Percentiles rank a stretch among this genome's conserved stretches.
phyloP scores from a whole-genome alignment of 352 stramenopile species.

The Globisporangium radiosum region DNA sequence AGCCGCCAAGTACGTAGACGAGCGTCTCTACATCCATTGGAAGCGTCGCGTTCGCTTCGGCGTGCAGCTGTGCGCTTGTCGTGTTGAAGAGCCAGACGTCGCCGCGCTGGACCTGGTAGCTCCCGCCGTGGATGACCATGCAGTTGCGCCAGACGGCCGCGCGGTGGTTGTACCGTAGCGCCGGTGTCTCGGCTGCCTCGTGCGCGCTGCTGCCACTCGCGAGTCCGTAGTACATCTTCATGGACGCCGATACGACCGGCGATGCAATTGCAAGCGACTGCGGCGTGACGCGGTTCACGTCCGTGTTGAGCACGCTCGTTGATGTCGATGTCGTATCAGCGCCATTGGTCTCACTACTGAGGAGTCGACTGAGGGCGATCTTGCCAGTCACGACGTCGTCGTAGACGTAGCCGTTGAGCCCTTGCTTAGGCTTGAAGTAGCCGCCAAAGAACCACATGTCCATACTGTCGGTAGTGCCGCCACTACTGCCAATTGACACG shows the following conservation, averaged over 20 bases:
- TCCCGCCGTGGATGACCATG: conserved; percentile 67
- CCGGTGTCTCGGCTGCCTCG: conserved; percentile 15
- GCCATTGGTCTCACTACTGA: background rate
- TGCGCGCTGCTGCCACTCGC: background rate
- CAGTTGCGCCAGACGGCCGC: conserved; percentile 39
- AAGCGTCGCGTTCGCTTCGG: conserved; percentile 18
- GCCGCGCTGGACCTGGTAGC: conserved; percentile 57
- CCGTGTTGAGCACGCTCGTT: background rate
- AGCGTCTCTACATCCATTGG: conserved; percentile 58
- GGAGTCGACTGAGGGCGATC: conserved; percentile 19
- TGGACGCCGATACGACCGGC: conserved; percentile 9
- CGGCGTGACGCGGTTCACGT: conserved; percentile 9
- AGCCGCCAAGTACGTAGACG: conserved; percentile 61
- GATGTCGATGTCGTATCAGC: too few relatives aligned
- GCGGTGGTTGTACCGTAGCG: conserved; percentile 63
- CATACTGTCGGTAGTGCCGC: background rate
- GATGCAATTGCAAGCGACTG: conserved; percentile 1
- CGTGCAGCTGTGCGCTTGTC: conserved; percentile 22
- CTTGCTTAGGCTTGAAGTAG: conserved; percentile 52
- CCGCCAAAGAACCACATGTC: conserved; percentile 73
- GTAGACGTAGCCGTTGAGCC: conserved; percentile 62
- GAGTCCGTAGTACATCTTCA: conserved; percentile 25
- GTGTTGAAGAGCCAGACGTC: conserved; percentile 75
- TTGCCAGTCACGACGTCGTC: conserved; percentile 45
- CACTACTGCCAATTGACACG: conserved; percentile 23